These are phyloP conservation scores for Penicillium oxalicum DNA, from an alignment of 2,329 filamentous ascomycete species.

Conservation along the genomic window DNA sequence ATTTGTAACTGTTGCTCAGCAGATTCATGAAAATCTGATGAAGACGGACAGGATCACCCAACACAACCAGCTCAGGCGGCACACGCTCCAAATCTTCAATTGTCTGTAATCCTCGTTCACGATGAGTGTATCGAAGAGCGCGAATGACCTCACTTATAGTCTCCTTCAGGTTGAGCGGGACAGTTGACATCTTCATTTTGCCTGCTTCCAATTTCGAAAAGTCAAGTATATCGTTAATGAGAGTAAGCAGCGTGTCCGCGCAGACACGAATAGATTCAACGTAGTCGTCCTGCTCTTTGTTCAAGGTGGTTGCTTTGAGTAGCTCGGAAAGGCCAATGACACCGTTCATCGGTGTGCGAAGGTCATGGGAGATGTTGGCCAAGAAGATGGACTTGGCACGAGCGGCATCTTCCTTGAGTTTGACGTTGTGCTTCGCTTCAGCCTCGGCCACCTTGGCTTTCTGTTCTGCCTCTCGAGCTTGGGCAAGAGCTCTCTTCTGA, in stretches of 20 bases:
- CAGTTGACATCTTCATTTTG: conserved; percentile 82
- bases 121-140: conserved; percentile 58
- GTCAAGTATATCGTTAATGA: conserved; percentile 88
- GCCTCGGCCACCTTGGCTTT: conserved; percentile 61
- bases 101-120: conserved; percentile 55
- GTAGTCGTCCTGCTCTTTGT: conserved; percentile 55
- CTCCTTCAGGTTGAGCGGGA: conserved; percentile 68
- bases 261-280: conserved; percentile 61
- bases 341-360: conserved; percentile 92
- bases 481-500: conserved; percentile 57
- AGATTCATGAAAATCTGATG: conserved; percentile 76
- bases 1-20: conserved; percentile 89
- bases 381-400: conserved; percentile 89
- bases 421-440: conserved; percentile 59
- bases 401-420: conserved; percentile 61
- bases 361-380: conserved; percentile 80
- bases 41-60: conserved; percentile 78
- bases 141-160: conserved; percentile 61
- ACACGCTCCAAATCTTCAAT: conserved; percentile 59
- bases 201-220: conserved; percentile 82
- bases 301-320: conserved; percentile 52
- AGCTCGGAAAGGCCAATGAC: conserved; percentile 72
- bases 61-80: conserved; percentile 58
- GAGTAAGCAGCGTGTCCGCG: conserved; percentile 69
- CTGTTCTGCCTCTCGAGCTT: conserved; percentile 57